Conservation (phyloP, 2,329 filamentous ascomycete genomes). For the Penicillium sp. region DNA sequence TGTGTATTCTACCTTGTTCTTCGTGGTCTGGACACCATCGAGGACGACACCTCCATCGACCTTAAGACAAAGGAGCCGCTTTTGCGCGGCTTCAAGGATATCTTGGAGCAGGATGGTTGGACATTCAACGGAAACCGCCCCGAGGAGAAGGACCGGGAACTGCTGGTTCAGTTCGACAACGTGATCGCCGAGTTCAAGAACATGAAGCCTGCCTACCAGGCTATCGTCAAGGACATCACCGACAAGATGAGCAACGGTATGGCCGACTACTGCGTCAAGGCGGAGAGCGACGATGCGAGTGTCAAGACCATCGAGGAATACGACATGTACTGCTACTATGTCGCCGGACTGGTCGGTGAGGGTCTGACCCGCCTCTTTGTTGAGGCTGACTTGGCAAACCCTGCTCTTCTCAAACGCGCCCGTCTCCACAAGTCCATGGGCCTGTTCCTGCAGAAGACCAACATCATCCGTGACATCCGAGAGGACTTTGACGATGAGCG, state of each 20-base stretch:
- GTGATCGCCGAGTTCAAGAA: slow-evolving; percentile 85
- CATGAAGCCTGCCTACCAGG: slow-evolving; percentile 79
- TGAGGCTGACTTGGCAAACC: slow-evolving; percentile 81
- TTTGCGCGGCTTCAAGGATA: slow-evolving; percentile 76
- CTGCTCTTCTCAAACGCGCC: slow-evolving; percentile 74
- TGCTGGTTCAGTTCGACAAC: slow-evolving; percentile 88
- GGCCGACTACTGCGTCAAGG: slow-evolving; percentile 90
- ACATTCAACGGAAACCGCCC: slow-evolving; percentile 82
- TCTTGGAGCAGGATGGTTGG: slow-evolving; percentile 84
- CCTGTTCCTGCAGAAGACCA: slow-evolving; percentile 95
- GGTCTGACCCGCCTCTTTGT: slow-evolving; percentile 90
- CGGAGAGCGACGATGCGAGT: slow-evolving; percentile 75
- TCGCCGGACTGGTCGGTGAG: slow-evolving; percentile 97
- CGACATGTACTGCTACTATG: slow-evolving; percentile 96
- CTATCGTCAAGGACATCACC: slow-evolving; percentile 90
- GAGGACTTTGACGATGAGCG: slow-evolving; percentile 88
- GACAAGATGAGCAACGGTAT: slow-evolving; percentile 97
- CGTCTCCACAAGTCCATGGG: slow-evolving; percentile 93
- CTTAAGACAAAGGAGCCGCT: slow-evolving; percentile 81
- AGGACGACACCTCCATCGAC: slow-evolving; percentile 95
- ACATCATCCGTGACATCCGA: slow-evolving; percentile 93
- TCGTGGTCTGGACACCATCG: slow-evolving; percentile 93
- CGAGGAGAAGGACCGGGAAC: slow-evolving; percentile 89
- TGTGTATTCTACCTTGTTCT: slow-evolving; percentile 91
- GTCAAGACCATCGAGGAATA: slow-evolving; percentile 86